phyloP scores from a whole-genome alignment of 768 basidiomycete genomes.

The Solioccasus polychromus region DNA sequence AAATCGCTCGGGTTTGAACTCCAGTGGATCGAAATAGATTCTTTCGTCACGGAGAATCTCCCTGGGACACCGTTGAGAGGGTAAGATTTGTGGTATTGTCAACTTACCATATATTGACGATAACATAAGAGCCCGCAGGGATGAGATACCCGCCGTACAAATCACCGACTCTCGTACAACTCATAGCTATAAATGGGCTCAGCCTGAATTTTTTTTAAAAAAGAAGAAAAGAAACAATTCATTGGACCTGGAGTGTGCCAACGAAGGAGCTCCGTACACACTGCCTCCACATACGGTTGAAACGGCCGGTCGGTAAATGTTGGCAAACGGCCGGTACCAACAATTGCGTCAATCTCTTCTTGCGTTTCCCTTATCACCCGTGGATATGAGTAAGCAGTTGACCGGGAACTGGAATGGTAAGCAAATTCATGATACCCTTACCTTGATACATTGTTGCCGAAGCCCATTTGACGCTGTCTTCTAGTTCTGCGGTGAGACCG shows the following conservation, averaged over 20 bases:
- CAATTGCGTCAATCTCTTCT: conserved; percentile 11
- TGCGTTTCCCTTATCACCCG: conserved; percentile 14
- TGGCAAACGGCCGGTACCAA: conserved; percentile 11
- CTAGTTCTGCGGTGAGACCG: conserved; percentile 3
- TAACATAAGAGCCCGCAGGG: conserved; percentile 32
- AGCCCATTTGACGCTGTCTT: conserved; percentile 15
- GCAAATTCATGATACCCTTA: background rate
- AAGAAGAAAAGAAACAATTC: background rate
- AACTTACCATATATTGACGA: conserved; percentile 36
- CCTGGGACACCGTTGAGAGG: too few relatives aligned
- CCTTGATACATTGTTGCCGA: conserved; percentile 6
- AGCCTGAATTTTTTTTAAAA: too few relatives aligned
- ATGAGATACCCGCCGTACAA: conserved; percentile 19
- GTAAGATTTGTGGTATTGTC: background rate
- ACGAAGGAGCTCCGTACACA: conserved; percentile 11
- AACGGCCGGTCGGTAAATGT: conserved; percentile 11
- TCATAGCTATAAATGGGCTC: background rate
- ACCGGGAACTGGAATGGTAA: background rate
- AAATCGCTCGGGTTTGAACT: background rate
- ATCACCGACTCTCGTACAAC: conserved; percentile 12
- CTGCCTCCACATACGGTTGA: conserved; percentile 12
- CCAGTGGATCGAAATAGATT: background rate
- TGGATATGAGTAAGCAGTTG: conserved; percentile 1
- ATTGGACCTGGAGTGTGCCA: conserved; percentile 1
- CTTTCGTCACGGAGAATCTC: background rate